Percentiles rank a stretch among this genome's conserved stretches.
These are phyloP conservation scores for Cajanus cajan DNA, from an alignment of 306 rosid genomes.

Conservation along the genomic window DNA sequence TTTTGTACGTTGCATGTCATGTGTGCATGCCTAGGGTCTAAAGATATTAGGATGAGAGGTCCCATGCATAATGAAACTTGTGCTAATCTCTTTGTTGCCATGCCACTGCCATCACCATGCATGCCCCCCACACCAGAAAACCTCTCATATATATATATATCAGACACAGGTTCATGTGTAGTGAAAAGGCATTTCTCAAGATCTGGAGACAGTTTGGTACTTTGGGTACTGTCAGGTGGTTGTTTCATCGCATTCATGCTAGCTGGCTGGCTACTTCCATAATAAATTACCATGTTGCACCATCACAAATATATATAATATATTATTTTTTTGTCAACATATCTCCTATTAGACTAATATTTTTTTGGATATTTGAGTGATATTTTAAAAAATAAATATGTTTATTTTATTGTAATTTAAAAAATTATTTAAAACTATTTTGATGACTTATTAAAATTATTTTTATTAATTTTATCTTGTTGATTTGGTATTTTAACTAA, in stretches of 20 bases:
- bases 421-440: too few species aligned
- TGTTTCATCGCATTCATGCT: slow-evolving; percentile 30
- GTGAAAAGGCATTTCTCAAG: not conserved
- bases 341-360: too few species aligned
- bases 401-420: too few species aligned
- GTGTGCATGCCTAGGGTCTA: not conserved
- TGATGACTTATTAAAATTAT: too few species aligned
- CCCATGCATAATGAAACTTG: not conserved
- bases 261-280: not conserved
- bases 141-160: too few species aligned
- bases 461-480: too few species aligned
- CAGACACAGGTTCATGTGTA: too few species aligned
- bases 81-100: not conserved
- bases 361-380: too few species aligned
- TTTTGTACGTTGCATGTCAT: not conserved
- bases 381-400: too few species aligned
- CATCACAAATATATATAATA: not conserved
- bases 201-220: slow-evolving; percentile 20
- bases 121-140: slow-evolving; percentile 2
- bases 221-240: slow-evolving; percentile 1
- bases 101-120: too few species aligned
- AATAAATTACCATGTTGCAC: not conserved
- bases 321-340: too few species aligned
- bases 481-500: too few species aligned
- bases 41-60: not conserved